Percentiles rank a stretch among this genome's conserved stretches.
Evolutionary conservation across 1,284 basidiomycete genomes (phyloP).

Genomic region (Calocybe gambosa): DNA sequence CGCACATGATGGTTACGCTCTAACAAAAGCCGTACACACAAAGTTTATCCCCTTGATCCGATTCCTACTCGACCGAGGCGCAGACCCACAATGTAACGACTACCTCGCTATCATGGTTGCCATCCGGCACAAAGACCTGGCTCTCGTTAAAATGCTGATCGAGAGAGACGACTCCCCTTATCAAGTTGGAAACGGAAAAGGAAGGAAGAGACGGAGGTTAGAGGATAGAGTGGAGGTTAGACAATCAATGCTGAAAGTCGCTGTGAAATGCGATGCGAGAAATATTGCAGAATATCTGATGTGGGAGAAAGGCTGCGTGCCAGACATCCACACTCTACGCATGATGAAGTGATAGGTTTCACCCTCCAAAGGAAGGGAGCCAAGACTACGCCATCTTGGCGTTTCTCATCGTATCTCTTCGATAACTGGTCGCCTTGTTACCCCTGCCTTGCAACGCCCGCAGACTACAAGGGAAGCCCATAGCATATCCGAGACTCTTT

Average conservation of each 20-base stretch:
- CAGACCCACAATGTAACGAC: constrained; percentile 57
- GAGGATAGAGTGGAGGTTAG: constrained; percentile 56
- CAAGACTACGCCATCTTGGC: background rate
- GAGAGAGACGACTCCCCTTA: constrained; percentile 40
- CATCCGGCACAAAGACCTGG: constrained; percentile 62
- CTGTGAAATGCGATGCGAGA: constrained; percentile 55
- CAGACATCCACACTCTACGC: constrained; percentile 61
- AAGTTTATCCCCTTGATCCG: constrained; percentile 57
- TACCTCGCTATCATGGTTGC: constrained; percentile 69
- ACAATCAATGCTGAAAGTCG: constrained; percentile 53
- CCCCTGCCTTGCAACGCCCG: constrained; percentile 11
- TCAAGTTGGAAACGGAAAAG: constrained; percentile 14
- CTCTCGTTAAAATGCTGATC: constrained; percentile 66
- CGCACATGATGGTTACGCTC: constrained; percentile 69
- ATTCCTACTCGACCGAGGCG: constrained; percentile 67
- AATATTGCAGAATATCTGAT: constrained; percentile 73
- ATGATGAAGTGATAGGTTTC: constrained; percentile 28
- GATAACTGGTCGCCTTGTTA: constrained; percentile 7
- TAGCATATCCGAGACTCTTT: constrained; percentile 34
- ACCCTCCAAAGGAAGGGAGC: background rate
- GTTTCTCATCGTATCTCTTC: constrained; percentile 17
- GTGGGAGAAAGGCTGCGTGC: constrained; percentile 69
- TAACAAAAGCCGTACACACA: constrained; percentile 69
- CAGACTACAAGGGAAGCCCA: constrained; percentile 30
- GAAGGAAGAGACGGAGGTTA: constrained; percentile 45